Conservation (phyloP, 306 rosid species). For the Cucurbita moschata region DNA sequence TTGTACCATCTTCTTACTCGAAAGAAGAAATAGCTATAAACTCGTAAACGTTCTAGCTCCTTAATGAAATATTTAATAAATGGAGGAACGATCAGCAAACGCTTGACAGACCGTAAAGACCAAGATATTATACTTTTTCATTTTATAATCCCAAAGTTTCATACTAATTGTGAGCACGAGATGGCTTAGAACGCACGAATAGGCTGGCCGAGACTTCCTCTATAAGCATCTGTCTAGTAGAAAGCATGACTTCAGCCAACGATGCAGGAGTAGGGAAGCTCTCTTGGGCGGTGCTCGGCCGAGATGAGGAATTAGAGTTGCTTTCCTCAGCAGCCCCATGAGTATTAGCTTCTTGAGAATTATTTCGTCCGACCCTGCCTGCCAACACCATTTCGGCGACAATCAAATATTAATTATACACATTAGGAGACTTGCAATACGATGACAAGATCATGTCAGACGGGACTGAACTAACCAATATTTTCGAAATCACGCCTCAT, state of each 20-base stretch:
- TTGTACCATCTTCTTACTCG: conserved; percentile 7
- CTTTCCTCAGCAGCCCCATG: conserved; percentile 33
- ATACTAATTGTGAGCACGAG: neutral
- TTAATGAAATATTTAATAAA: neutral
- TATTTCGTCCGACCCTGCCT: conserved; percentile 50
- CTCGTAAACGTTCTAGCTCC: neutral
- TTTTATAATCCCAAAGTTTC: neutral
- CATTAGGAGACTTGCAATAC: neutral
- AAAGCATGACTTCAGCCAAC: conserved; percentile 76
- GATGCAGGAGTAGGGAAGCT: conserved; percentile 64
- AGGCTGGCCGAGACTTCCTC: conserved; percentile 64
- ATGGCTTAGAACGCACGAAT: conserved; percentile 40
- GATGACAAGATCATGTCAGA: conserved; percentile 11
- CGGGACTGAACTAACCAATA: conserved; percentile 39
- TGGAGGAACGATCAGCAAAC: neutral
- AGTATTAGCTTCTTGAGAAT: conserved; percentile 27
- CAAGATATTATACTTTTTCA: neutral
- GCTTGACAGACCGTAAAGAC: neutral
- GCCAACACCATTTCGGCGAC: conserved; percentile 15
- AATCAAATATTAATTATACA: neutral
- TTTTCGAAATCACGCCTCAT: conserved; percentile 54
- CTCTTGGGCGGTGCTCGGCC: conserved; percentile 26
- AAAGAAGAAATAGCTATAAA: conserved; percentile 7
- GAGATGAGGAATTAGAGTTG: conserved; percentile 28
- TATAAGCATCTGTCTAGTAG: conserved; percentile 53